Evolutionary conservation across 805 yeast species (phyloP), one percentile per base, ranked within the genome.

Genomic region (Myxozyma kluyveri): DNA sequence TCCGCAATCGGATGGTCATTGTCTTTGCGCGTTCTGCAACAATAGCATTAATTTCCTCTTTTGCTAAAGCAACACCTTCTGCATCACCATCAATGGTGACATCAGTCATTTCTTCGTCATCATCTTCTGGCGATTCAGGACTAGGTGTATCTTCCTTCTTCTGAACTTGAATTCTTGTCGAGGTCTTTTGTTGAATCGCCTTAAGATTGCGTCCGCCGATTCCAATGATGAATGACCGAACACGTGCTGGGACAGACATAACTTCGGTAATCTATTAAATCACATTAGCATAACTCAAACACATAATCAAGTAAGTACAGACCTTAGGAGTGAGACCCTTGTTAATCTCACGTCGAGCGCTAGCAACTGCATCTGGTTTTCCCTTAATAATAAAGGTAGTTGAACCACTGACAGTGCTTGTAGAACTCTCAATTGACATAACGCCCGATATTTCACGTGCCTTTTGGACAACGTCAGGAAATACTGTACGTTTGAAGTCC

Each of bases 351-450:
- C 88, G 78, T 68, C 83, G 84, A 51, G 95, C 96, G 42, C 69
- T 72, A 49, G 73, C 75, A 50, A 88, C 89, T 48, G 79, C 78
- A 14, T 72, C 80, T 23, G 83, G 79, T 52, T 78, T 75, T 63
- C 97, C 98, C 62, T 83, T 78, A 60, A 91, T 79, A 65, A 90
- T 76, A 64, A 88, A 88, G 24, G 93, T 86, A 71, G 96, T 83
- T 9, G 59, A 21, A 12, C 52, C 56, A 27, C 42, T 39, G 2
- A 42, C 41, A 21, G 22, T 19, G 38, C 60, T 56, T 9, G 60
- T 56, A 10, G 60, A 54, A 42, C 55, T 54, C 38, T 54, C 55
- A 12, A 54, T 49, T 14, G 56, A 46, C 21, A 49, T 12, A 18
- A 50, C 45, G 9, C 60, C 60, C 6, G 33, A 35, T 17, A 27